These are phyloP conservation scores for Geranium incanum DNA, from an alignment of 441 rosid species.

Conservation along the genomic window DNA sequence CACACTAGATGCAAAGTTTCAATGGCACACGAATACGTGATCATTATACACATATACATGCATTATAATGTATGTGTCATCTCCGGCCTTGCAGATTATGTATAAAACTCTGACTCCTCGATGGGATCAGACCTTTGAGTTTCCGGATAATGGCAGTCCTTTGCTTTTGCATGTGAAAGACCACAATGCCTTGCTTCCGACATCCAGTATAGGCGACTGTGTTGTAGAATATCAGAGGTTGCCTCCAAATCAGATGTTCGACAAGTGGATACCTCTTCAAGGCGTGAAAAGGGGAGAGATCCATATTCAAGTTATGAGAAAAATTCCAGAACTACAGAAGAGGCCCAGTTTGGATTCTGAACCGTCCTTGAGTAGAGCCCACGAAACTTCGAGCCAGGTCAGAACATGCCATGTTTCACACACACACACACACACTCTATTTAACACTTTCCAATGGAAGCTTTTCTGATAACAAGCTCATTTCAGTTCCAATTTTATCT, in stretches of 20 bases:
- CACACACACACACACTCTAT: background rate
- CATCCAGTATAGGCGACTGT: conserved; percentile 73
- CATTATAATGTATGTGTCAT: background rate
- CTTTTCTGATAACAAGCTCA: no score
- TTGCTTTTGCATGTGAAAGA: conserved; percentile 74
- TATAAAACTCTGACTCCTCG: conserved; percentile 63
- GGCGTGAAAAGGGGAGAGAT: conserved; percentile 87
- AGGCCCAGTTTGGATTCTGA: conserved; percentile 46
- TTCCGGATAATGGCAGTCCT: conserved; percentile 71
- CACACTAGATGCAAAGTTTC: background rate
- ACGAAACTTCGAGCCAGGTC: conserved; percentile 46
- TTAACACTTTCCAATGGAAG: no score
- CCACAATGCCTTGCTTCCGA: conserved; percentile 72
- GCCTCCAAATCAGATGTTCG: conserved; percentile 67
- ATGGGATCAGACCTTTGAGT: conserved; percentile 89
- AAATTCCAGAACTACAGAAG: conserved; percentile 50
- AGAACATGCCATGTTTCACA: conserved; percentile 8
- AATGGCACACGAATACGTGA: background rate
- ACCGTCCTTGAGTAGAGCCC: conserved; percentile 41
- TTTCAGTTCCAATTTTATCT: no score
- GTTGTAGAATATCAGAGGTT: conserved; percentile 76
- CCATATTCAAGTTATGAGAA: conserved; percentile 68
- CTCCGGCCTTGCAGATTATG: conserved; percentile 49
- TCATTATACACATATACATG: no score
- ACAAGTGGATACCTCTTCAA: conserved; percentile 98